Base-by-base conservation (phyloP, 2,329 filamentous ascomycete species). In the Alternaria gansuensis region DNA sequence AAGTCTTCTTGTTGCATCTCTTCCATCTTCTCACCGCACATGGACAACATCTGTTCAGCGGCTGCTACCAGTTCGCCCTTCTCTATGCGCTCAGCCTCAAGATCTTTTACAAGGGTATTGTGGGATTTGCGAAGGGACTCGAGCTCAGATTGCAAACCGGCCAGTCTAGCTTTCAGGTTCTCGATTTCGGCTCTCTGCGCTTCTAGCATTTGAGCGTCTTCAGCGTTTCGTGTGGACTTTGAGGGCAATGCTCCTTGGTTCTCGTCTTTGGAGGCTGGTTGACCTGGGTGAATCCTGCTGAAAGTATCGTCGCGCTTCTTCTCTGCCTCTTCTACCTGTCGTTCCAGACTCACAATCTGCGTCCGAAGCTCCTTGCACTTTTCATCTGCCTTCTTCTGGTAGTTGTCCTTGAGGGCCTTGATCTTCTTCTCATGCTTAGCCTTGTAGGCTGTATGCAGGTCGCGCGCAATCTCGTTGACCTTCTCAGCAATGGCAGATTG, bases 381-480 rank as follows among this genome's bases (percentile, higher is more conserved):
- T 83, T 96, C 96, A 78, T 96, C 92, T 86, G 92, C 95, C 54
- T 94, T 88, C 45, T 86, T 86, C 77, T 97, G 92, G 79, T 98
- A 89, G 72, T 84, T 87, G 69, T 88, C 87, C 75, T 89, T 98
- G 65, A 99, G 83, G 4, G 93, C 94, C 1, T 91, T 87, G 43
- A 98, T 94, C 82, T 99, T 99, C 63, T 89, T 92, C 81, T 98
- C 94, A 76, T 99, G 95, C 81, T 99, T 99, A 74, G 90, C 88
- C 81, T 97, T 98, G 85, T 99, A 99, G 10, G 97, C 84, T 0
- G 89, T 85, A 75, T 99, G 95, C 39, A 99, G 84, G 74, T 99
- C 95, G 29, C 92, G 87, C n/a, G 79, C 80, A 10, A 83, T 78
- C 17, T 81, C 79, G 45, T 94, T 93, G 39, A 98, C 93, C 66